These are phyloP conservation scores for Pythium dissotocum DNA, from an alignment of 352 stramenopile species.

Conservation along the genomic window DNA sequence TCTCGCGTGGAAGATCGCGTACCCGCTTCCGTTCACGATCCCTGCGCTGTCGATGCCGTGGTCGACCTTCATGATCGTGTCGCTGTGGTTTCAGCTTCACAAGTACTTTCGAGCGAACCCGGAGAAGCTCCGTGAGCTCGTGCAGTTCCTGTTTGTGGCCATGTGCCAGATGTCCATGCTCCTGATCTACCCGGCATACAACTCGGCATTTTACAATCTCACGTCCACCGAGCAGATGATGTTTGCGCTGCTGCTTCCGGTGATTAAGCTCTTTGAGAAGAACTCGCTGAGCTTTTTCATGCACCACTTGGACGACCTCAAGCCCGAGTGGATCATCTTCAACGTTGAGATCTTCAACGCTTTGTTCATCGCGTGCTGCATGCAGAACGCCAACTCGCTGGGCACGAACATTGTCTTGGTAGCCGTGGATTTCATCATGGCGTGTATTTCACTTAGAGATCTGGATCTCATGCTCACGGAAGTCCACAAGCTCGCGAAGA, in stretches of 20 bases:
- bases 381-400: conserved; percentile 33
- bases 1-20: conserved; percentile 15
- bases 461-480: conserved; percentile 7
- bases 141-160: conserved; percentile 34
- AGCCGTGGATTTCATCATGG: conserved; percentile 27
- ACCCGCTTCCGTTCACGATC: conserved; percentile 40
- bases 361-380: conserved; percentile 36
- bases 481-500: conserved; percentile 18
- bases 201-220: conserved; percentile 30
- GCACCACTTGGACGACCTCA: conserved; percentile 29
- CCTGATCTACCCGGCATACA: conserved; percentile 39
- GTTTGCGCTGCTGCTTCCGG: conserved; percentile 34
- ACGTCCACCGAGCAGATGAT: conserved; percentile 12
- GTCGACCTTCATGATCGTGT: conserved; percentile 20
- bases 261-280: conserved; percentile 42
- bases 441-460: conserved; percentile 27
- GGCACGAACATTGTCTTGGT: conserved; percentile 25
- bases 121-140: conserved; percentile 19
- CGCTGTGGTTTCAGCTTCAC: conserved; percentile 27
- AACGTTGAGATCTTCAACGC: conserved; percentile 48
- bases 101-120: conserved; percentile 25
- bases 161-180: conserved; percentile 32
- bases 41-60: conserved; percentile 24
- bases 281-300: conserved; percentile 29
- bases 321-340: conserved; percentile 41